A percentile compares a stretch with the other conserved stretches of the same genome.
phyloP scores from a whole-genome alignment of 805 yeast species.

The Wickerhamomyces hampshirensis region DNA sequence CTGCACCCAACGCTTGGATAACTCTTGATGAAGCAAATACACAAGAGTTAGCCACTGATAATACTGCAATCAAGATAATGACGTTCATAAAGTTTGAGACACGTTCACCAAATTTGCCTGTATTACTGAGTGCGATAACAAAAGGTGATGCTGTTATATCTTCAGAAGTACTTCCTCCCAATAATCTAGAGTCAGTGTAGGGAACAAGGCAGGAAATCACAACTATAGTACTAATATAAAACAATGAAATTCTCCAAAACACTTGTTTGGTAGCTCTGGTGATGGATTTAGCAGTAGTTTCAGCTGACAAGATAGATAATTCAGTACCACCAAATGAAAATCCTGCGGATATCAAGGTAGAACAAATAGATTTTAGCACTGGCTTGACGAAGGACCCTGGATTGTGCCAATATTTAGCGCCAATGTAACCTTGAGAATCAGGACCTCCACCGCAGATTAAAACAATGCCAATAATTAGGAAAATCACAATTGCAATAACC shows the following conservation, averaged over 20 bases:
- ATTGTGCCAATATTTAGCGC: slow-evolving; percentile 40
- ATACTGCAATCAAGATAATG: slow-evolving; percentile 61
- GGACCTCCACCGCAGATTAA: slow-evolving; percentile 44
- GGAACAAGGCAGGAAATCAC: slow-evolving; percentile 70
- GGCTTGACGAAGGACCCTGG: slow-evolving; percentile 54
- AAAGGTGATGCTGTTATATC: slow-evolving; percentile 77
- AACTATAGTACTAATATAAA: slow-evolving; percentile 57
- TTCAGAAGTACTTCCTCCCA: slow-evolving; percentile 43
- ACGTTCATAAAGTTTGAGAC: slow-evolving; percentile 66
- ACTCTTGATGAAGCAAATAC: slow-evolving; percentile 69
- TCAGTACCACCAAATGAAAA: slow-evolving; percentile 76
- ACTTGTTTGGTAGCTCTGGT: slow-evolving; percentile 62
- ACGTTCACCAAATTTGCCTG: slow-evolving; percentile 54
- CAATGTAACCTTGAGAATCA: slow-evolving; percentile 33
- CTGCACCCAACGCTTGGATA: slow-evolving; percentile 56
- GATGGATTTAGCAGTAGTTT: slow-evolving; percentile 68
- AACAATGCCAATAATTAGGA: slow-evolving; percentile 46
- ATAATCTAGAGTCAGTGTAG: slow-evolving; percentile 43
- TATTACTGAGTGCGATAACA: slow-evolving; percentile 62
- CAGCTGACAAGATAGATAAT: slow-evolving; percentile 70
- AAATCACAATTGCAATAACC: slow-evolving; percentile 40
- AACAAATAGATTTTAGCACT: slow-evolving; percentile 62
- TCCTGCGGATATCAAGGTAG: slow-evolving; percentile 74
- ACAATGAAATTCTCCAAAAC: slow-evolving; percentile 73
- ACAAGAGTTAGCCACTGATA: slow-evolving; percentile 69